Base-by-base conservation (phyloP, 2,329 filamentous ascomycete genomes). In the Fusarium beomiforme region DNA sequence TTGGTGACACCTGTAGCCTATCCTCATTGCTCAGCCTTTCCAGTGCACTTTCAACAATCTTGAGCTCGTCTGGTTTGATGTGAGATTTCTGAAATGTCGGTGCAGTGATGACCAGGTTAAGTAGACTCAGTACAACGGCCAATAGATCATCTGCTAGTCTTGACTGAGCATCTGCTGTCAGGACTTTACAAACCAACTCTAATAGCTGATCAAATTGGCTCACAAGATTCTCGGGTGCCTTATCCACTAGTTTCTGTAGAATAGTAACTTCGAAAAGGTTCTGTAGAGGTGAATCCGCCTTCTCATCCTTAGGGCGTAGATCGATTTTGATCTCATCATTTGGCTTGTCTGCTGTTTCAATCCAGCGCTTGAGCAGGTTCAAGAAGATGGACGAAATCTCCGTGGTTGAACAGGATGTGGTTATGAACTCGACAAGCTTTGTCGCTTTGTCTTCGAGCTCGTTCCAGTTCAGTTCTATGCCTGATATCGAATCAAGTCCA, bases 211-310 rank as follows among this genome's bases (percentile, higher is more conserved):
- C 86, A 4, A 91, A 90, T 61, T 89, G 87, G 34, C 85, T 86
- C 33, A 91, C 86, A 16, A 94, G 84, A 67, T 88, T 89, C 24
- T 91, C 87, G 2, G 90, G 86, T 47, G 91, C 86, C 47, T 83
- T 85, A 26, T 88, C 86, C 79, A 93, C 88, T 80, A 94, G 85
- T 36, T 85, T 86, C 74, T 92, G 90, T 11, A 93, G 83, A 1
- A 93, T 79, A 51, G 89, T 89, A 8, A 90, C 84, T 68, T 92
- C 85, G 9, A 86, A 79, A 2, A 94, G 80, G 7, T 84, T 83
- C 8, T 76, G 76, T 6, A 89, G 64, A 0, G 87, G 81, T 47
- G 88, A 84, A 3, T 78, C 73, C 1, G 74, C 58, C 17, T 33
- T 50, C 34, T 66, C 46, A 7, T 80, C 72, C 3, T 82, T 77